phyloP scores from a whole-genome alignment of 2,329 filamentous ascomycete genomes.

The Capronia coronata region DNA sequence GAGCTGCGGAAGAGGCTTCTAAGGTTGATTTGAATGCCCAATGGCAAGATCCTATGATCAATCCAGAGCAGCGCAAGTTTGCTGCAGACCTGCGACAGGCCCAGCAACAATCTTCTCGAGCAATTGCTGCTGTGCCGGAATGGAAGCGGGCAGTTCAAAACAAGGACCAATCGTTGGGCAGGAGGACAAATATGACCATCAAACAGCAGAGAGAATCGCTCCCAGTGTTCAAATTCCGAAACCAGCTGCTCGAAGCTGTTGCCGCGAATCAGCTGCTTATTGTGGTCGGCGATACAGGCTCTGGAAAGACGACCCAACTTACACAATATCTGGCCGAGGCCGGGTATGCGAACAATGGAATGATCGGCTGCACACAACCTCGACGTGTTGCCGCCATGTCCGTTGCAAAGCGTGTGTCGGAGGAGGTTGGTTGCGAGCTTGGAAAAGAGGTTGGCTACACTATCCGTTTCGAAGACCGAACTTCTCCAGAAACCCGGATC shows the following conservation, averaged over 20 bases:
- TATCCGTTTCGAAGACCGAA: constrained; percentile 94
- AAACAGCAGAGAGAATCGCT: constrained; percentile 88
- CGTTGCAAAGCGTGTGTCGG: constrained; percentile 91
- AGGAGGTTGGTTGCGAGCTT: constrained; percentile 86
- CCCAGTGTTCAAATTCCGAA: constrained; percentile 82
- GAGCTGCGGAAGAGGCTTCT: constrained; percentile 63
- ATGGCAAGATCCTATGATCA: constrained; percentile 96
- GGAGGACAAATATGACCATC: constrained; percentile 83
- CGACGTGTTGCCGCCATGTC: constrained; percentile 97
- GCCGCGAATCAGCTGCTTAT: constrained; percentile 84
- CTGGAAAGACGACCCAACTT: constrained; percentile 93
- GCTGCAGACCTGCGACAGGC: constrained; percentile 74
- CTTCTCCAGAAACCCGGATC: constrained; percentile 78
- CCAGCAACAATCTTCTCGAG: constrained; percentile 50
- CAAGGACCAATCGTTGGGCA: constrained; percentile 74
- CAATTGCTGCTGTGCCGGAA: constrained; percentile 69
- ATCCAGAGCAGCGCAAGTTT: constrained; percentile 77
- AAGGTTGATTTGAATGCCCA: constrained; percentile 80
- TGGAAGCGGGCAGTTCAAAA: constrained; percentile 82
- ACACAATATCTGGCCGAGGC: constrained; percentile 96
- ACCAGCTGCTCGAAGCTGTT: constrained; percentile 80
- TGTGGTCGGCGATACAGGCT: constrained; percentile 94
- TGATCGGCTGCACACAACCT: constrained; percentile 96
- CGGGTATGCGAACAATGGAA: constrained; percentile 76
- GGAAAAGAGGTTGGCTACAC: constrained; percentile 94